A percentile compares a stretch with the other conserved stretches of the same genome.
Evolutionary conservation across 2,329 filamentous ascomycete genomes (phyloP).

Genomic region (Diaporthe ilicicola): DNA sequence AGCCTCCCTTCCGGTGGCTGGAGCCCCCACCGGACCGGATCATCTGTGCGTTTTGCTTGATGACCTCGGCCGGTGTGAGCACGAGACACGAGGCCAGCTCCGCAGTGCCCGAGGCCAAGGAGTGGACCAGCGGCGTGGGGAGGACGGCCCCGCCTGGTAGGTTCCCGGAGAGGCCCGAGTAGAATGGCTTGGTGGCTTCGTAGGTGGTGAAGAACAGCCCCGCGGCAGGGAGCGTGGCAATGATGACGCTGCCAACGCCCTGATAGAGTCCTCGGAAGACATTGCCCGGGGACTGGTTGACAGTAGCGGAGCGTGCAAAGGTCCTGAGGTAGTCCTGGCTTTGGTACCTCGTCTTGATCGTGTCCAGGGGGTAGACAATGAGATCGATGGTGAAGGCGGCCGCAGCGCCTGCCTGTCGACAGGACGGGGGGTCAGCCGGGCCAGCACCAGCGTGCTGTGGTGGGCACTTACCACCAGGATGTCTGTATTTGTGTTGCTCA

Average conservation of each 20-base stretch:
- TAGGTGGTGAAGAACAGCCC: constrained; percentile 93
- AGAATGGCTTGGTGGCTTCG: constrained; percentile 74
- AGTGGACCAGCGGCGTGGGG: constrained; percentile 76
- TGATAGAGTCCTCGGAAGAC: constrained; percentile 81
- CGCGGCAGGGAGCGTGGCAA: constrained; percentile 89
- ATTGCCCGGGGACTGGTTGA: constrained; percentile 59
- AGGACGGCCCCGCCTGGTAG: constrained; percentile 45
- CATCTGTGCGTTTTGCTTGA: constrained; percentile 96
- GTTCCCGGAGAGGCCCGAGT: constrained; percentile 58
- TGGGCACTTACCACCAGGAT: constrained; percentile 30
- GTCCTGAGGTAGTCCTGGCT: constrained; percentile 76
- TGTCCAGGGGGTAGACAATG: constrained; percentile 87
- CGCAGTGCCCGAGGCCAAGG: constrained; percentile 76
- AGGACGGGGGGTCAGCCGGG: neutral
- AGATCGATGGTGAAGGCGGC: constrained; percentile 89
- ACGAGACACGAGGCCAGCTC: constrained; percentile 89
- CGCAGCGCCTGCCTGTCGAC: constrained; percentile 76
- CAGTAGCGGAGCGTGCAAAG: constrained; percentile 66
- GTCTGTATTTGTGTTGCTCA: constrained; percentile 32
- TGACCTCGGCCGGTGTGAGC: constrained; percentile 86
- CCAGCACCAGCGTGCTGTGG: neutral
- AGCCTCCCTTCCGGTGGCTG: constrained; percentile 30
- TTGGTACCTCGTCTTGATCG: constrained; percentile 86
- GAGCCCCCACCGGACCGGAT: constrained; percentile 51
- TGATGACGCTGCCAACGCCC: constrained; percentile 83